Conservation (phyloP, 2,329 filamentous ascomycete genomes). For the Atkinsonella texensis region DNA sequence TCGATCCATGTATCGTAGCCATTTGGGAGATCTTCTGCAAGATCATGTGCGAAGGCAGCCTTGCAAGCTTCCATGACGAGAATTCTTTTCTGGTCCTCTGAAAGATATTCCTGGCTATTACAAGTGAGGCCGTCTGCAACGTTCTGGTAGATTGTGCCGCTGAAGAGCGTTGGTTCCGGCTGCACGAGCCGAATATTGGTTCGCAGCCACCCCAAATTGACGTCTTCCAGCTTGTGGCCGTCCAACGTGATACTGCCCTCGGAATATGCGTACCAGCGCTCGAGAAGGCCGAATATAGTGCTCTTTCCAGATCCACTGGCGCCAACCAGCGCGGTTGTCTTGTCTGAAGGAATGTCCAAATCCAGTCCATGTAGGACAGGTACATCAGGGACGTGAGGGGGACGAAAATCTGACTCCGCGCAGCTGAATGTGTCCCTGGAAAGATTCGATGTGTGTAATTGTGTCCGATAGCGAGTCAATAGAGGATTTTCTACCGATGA, state of each 20-base stretch:
- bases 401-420: slow-evolving; percentile 33
- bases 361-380: background rate
- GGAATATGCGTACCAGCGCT: slow-evolving; percentile 46
- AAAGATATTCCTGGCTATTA: slow-evolving; percentile 11
- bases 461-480: slow-evolving; percentile 30
- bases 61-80: slow-evolving; percentile 36
- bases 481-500: slow-evolving; percentile 32
- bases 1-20: slow-evolving; percentile 52
- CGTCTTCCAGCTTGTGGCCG: slow-evolving; percentile 26
- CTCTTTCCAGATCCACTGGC: slow-evolving; percentile 47
- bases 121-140: slow-evolving; percentile 32
- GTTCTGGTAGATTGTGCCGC: slow-evolving; percentile 39
- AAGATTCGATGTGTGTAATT: slow-evolving; percentile 18
- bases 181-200: slow-evolving; percentile 41
- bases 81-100: slow-evolving; percentile 27
- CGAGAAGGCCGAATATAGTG: slow-evolving; percentile 43
- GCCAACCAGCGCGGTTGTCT: slow-evolving; percentile 44
- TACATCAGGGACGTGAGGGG: slow-evolving; percentile 3
- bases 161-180: slow-evolving; percentile 42
- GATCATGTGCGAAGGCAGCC: slow-evolving; percentile 40
- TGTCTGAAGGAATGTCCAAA: slow-evolving; percentile 13
- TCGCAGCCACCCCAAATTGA: slow-evolving; percentile 41
- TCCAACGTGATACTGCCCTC: slow-evolving; percentile 34
- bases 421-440: slow-evolving; percentile 35
- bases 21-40: slow-evolving; percentile 36